Evolutionary conservation across 371 early-diverging fungal species (phyloP).

Genomic region (Mortierella sp.): DNA sequence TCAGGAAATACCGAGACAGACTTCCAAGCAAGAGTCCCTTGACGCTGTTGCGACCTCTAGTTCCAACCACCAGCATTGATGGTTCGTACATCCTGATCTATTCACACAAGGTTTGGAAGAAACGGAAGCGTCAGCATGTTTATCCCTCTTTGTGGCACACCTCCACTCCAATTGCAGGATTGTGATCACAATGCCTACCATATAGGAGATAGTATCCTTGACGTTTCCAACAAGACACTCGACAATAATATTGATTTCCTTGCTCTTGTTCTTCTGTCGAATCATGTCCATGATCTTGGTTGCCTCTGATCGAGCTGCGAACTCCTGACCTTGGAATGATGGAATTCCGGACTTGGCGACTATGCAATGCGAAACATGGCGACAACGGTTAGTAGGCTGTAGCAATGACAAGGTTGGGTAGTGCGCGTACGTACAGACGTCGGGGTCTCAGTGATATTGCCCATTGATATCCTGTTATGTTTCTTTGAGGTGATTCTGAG

Average conservation of each 20-base stretch:
- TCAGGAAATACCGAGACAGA: constrained; percentile 67
- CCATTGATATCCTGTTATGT: no score
- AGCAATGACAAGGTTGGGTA: no score
- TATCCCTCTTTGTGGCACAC: neutral
- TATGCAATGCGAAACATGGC: neutral
- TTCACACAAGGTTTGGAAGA: neutral
- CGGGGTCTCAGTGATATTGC: no score
- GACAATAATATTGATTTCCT: constrained; percentile 66
- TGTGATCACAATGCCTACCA: no score
- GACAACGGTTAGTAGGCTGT: neutral
- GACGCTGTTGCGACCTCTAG: constrained; percentile 65
- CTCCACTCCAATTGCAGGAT: no score
- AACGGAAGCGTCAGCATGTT: neutral
- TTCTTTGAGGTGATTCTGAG: no score
- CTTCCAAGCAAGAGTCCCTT: constrained; percentile 66
- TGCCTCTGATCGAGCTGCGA: constrained; percentile 61
- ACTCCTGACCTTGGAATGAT: constrained; percentile 58
- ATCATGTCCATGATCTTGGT: constrained; percentile 64
- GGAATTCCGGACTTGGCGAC: constrained; percentile 49
- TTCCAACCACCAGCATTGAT: constrained; percentile 66
- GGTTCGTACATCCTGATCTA: constrained; percentile 72
- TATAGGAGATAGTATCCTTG: constrained; percentile 67
- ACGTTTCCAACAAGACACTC: constrained; percentile 71
- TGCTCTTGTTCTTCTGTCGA: constrained; percentile 45
- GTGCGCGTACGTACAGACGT: no score